A percentile compares a stretch with the other conserved stretches of the same genome.
phyloP scores from a whole-genome alignment of 345 rosid genomes.

The Euphorbia peplus region DNA sequence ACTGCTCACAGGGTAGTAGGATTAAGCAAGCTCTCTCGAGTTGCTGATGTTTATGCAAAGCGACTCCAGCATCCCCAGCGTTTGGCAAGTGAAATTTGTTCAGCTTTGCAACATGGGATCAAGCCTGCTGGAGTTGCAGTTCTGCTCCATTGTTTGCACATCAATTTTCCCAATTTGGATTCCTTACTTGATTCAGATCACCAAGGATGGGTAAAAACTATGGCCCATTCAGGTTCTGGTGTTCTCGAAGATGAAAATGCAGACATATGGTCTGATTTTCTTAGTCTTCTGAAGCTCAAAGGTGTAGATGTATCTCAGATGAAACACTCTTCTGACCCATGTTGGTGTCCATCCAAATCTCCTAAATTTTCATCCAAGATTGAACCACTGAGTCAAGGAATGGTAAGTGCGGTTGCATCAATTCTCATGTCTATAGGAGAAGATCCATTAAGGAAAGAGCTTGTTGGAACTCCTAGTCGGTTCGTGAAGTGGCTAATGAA shows the following conservation, averaged over 20 bases:
- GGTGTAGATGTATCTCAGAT: constrained; percentile 37
- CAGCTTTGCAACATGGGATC: constrained; percentile 70
- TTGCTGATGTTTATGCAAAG: constrained; percentile 79
- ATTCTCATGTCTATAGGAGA: constrained; percentile 78
- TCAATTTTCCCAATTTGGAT: constrained; percentile 62
- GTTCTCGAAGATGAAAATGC: constrained; percentile 59
- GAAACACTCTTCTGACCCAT: constrained; percentile 25
- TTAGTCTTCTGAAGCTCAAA: constrained; percentile 55
- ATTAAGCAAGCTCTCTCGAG: constrained; percentile 89
- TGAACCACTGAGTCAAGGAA: constrained; percentile 39
- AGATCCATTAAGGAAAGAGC: constrained; percentile 82
- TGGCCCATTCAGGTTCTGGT: constrained; percentile 69
- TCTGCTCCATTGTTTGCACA: constrained; percentile 74
- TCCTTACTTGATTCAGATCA: constrained; percentile 44
- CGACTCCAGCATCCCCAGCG: constrained; percentile 88
- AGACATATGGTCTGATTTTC: constrained; percentile 64
- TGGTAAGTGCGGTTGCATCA: constrained; percentile 69
- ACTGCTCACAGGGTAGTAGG: constrained; percentile 76
- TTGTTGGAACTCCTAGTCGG: constrained; percentile 64
- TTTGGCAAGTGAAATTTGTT: constrained; percentile 68
- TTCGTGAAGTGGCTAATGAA: constrained; percentile 82
- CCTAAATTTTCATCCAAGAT: constrained; percentile 34
- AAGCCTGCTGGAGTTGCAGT: constrained; percentile 89
- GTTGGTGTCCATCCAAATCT: constrained; percentile 69
- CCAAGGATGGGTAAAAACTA: constrained; percentile 49